Base-by-base conservation (phyloP, 2,329 filamentous ascomycete genomes). In the Colletotrichum liriopes region DNA sequence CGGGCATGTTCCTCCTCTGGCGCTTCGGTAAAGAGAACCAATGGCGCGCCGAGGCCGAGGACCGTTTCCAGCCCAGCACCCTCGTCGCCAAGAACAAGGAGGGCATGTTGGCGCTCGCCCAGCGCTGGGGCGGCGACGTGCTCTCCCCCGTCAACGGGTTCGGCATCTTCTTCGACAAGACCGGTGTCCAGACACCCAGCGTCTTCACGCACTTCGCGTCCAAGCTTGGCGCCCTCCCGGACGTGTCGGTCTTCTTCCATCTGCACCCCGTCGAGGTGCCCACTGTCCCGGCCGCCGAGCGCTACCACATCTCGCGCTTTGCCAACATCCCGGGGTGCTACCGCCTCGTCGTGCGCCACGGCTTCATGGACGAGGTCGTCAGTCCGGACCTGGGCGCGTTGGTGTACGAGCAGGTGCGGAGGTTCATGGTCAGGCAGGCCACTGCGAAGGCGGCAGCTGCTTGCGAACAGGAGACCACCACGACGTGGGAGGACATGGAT, bases 151-250 rank as follows among this genome's bases (percentile, higher is more conserved):
- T 89, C 64, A 85, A 84, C 67, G 93, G 86, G 37, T 86, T 89
- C 8, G 93, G 92, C 1, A 90, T 95, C 66, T 95, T 94, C 83
- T 94, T 95, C 79, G 93, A 95, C 82, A 95, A 95, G 81, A 86
- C 89, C 1, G 93, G 93, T 54, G 87, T 89, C 47, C 87, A 87
- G 6, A 89, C 89, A 0, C 92, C 92, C 1, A 88, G 87, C 9
- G 91, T 92, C 12, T 94, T 94, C 79, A 89, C 90, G 4, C 91
- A 95, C 64, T 95, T 94, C 77, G 84, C 94, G 12, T 88, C 86
- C 62, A 94, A 94, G 78, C 91, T 95, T 73, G 88, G 89, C 58
- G 89, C 91, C 0, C 84, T 88, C 6, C 92, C 93, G 0, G 90
- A 93, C 39, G 88, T 93, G 14, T 87, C 89, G n/a, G 86, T 94